Evolutionary conservation across 306 rosid species (phyloP).

Genomic region (Glycyrrhiza uralensis): DNA sequence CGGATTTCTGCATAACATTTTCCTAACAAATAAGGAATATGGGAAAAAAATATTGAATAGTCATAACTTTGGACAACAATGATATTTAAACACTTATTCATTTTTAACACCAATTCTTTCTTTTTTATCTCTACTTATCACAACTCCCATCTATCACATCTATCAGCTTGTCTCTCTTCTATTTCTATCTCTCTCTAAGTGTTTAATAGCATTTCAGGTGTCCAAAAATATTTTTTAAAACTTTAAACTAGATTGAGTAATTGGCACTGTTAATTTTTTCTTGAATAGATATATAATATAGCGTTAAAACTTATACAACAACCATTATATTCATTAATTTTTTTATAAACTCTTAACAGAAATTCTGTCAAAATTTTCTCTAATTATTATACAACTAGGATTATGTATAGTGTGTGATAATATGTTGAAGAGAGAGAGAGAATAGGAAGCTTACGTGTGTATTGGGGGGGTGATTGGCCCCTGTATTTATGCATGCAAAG

Average conservation of each 20-base stretch:
- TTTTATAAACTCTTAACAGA: not conserved
- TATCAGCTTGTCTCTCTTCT: too few relatives aligned
- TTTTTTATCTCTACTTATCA: too few relatives aligned
- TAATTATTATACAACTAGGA: not conserved
- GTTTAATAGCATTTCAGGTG: too few relatives aligned
- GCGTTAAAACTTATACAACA: not conserved
- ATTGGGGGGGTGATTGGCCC: constrained; percentile 39
- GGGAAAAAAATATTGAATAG: constrained; percentile 22
- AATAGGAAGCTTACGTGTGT: constrained; percentile 53
- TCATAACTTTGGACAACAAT: too few relatives aligned
- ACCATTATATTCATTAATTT: not conserved
- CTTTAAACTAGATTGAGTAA: too few relatives aligned
- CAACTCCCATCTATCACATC: too few relatives aligned
- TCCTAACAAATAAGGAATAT: too few relatives aligned
- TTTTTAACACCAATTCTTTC: too few relatives aligned
- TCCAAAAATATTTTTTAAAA: too few relatives aligned
- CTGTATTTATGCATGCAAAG: constrained; percentile 77
- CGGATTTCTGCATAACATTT: too few relatives aligned
- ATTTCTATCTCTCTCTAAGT: too few relatives aligned
- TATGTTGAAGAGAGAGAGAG: constrained; percentile 17
- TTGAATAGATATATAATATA: not conserved
- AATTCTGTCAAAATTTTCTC: not conserved
- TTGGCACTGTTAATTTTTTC: not conserved
- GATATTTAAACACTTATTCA: too few relatives aligned
- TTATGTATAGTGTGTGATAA: constrained; percentile 1